Percentiles rank a stretch among this genome's conserved stretches.
phyloP scores from a whole-genome alignment of 192 early-diverging fungal genomes.

The Spizellomyces punctatus region DNA sequence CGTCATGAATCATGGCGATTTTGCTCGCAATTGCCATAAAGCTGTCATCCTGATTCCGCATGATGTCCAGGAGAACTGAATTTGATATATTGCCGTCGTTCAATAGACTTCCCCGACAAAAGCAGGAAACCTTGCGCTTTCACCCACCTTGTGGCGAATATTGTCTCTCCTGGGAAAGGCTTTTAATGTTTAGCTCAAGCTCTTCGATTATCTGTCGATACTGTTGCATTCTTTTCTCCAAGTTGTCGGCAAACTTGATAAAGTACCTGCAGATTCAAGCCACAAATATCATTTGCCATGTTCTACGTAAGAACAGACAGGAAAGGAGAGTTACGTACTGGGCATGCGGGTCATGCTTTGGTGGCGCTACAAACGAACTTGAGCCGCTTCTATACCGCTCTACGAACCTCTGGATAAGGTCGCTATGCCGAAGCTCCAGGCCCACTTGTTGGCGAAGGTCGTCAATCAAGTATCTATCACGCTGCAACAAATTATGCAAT shows the following conservation, averaged over 20 bases:
- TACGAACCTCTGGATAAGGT: conserved; percentile 38
- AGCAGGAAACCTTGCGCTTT: too few relatives aligned
- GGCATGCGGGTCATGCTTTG: conserved; percentile 33
- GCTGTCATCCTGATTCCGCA: conserved; percentile 26
- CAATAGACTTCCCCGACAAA: too few relatives aligned
- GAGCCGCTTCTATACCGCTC: conserved; percentile 32
- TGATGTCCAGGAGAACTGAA: conserved; percentile 29
- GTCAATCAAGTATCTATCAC: conserved; percentile 40
- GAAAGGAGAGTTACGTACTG: neutral
- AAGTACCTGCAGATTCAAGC: conserved; percentile 35
- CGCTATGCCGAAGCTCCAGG: conserved; percentile 42
- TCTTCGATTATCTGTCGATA: conserved; percentile 46
- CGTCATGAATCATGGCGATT: conserved; percentile 28
- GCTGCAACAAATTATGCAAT: conserved; percentile 37
- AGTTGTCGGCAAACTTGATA: conserved; percentile 31
- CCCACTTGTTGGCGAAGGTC: conserved; percentile 21
- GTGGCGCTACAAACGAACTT: conserved; percentile 12
- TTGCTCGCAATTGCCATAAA: conserved; percentile 25
- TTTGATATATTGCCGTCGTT: too few relatives aligned
- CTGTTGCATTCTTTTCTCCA: conserved; percentile 41
- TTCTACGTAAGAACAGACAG: neutral
- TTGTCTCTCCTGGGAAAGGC: conserved; percentile 7
- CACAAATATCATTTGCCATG: neutral
- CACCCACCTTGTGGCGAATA: conserved; percentile 23
- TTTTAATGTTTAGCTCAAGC: conserved; percentile 24